These are phyloP conservation scores for Botrytis byssoidea DNA, from an alignment of 2,329 filamentous ascomycete genomes.

Conservation along the genomic window DNA sequence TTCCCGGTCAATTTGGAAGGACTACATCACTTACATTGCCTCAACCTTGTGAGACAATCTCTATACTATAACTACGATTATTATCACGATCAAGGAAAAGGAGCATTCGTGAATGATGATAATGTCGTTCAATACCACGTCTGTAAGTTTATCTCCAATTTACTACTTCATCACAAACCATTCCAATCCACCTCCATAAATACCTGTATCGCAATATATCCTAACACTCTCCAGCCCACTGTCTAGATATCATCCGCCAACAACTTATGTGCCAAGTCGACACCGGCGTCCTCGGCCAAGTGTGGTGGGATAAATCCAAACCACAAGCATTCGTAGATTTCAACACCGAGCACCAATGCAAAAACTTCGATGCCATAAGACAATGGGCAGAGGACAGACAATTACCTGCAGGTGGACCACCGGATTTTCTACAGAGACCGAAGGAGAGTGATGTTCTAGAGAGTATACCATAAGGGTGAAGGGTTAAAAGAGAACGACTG, in stretches of 20 bases:
- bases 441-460: slow-evolving; percentile 27
- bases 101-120: slow-evolving; percentile 51
- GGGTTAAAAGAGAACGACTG: neutral
- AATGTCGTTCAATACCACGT: slow-evolving; percentile 50
- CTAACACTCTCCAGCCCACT: slow-evolving; percentile 45
- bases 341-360: slow-evolving; percentile 53
- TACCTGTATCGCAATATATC: neutral
- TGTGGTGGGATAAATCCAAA: slow-evolving; percentile 50
- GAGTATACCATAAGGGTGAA: neutral
- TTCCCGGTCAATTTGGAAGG: slow-evolving; percentile 50
- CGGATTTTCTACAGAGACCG: slow-evolving; percentile 35
- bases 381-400: slow-evolving; percentile 52
- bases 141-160: slow-evolving; percentile 42
- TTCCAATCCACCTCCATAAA: neutral
- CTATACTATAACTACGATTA: slow-evolving; percentile 54
- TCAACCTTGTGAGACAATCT: slow-evolving; percentile 53
- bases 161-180: neutral
- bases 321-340: slow-evolving; percentile 51
- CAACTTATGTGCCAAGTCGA: slow-evolving; percentile 56
- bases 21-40: slow-evolving; percentile 50
- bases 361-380: slow-evolving; percentile 52
- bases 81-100: slow-evolving; percentile 46
- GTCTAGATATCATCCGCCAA: slow-evolving; percentile 54
- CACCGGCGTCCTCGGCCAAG: slow-evolving; percentile 52
- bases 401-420: slow-evolving; percentile 35